These are phyloP conservation scores for Penicillium sp. DNA, from an alignment of 2,329 filamentous ascomycete genomes.

Conservation along the genomic window DNA sequence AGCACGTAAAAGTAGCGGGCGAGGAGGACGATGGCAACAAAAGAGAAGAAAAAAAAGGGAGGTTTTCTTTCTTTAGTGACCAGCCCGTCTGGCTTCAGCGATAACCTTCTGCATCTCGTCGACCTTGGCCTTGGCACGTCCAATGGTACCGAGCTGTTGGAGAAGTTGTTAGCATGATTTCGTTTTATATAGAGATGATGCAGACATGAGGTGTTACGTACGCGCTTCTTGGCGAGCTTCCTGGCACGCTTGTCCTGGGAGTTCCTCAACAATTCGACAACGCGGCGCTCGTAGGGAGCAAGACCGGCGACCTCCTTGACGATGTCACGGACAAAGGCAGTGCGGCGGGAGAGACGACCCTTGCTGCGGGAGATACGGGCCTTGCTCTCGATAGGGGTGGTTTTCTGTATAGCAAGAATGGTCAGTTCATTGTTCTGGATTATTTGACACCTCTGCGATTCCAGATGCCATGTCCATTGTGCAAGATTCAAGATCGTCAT, in stretches of 20 bases:
- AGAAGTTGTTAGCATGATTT: slow-evolving; percentile 7
- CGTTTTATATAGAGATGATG: slow-evolving; percentile 21
- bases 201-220: slow-evolving; percentile 44
- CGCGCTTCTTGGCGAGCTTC: slow-evolving; percentile 99
- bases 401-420: slow-evolving; percentile 60
- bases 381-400: slow-evolving; percentile 72
- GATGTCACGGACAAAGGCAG: slow-evolving; percentile 92
- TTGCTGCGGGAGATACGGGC: slow-evolving; percentile 80
- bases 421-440: neutral
- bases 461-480: neutral
- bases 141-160: slow-evolving; percentile 87
- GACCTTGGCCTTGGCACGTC: slow-evolving; percentile 98
- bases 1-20: slow-evolving; percentile 19
- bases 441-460: neutral
- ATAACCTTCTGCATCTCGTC: slow-evolving; percentile 98
- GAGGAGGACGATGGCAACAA: neutral
- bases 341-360: slow-evolving; percentile 95
- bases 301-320: slow-evolving; percentile 97
- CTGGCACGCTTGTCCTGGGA: slow-evolving; percentile 98
- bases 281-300: slow-evolving; percentile 94
- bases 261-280: slow-evolving; percentile 99
- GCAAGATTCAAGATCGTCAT: neutral
- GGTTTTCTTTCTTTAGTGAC: slow-evolving; percentile 53
- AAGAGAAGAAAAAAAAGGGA: slow-evolving; percentile 2
- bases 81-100: slow-evolving; percentile 82